Evolutionary conservation across 257 asterid genomes (phyloP), one percentile per base, ranked within the genome.

Genomic region (Primulina huaijiensis): DNA sequence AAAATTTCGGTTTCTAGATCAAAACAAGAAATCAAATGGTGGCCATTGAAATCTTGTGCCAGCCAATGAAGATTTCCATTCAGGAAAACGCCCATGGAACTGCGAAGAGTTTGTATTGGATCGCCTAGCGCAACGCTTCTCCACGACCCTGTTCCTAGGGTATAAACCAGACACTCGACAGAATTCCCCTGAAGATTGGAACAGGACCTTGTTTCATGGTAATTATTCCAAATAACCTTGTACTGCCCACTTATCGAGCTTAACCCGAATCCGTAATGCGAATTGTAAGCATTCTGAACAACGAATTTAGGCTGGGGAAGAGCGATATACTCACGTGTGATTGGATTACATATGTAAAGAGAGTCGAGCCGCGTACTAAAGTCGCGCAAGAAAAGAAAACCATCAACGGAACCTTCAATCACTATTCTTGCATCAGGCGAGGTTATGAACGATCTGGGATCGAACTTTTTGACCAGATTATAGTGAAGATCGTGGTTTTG

Each of bases 51-150:
- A 75, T 87, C 89, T n/a, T 23, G 33, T 16, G 79, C 71, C 72
- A 84, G 65, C 92, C 94, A 87, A 34, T 87, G 90, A n/a, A 85
- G 72, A 19, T 76, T 80, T 0, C 82, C 82, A 8, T 72, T 62
- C 43, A 83, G 50, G 34, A 77, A 78, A 17, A 81, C 31, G 6
- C 88, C 92, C 0, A 60, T 11, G 3, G 60, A 2, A 1, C 71
- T 27, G 30, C 87, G 71, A 78, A 1, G 63, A 50, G 2, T 14
- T 50, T 67, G 50, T 73, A 80, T 2, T 79, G 82, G 61, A 74
- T 77, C 65, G 37, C 68, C 2, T 71, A 19, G 57, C 3, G 57
- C 81, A 6, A 62, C 60, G 21, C 20, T 57, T 59, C 80, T 77
- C 86, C 90, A 85, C 1, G 65, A 68, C 27, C 72, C 76, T 14